phyloP scores from a whole-genome alignment of 2,329 filamentous ascomycete genomes.

The Eutypella sp. region DNA sequence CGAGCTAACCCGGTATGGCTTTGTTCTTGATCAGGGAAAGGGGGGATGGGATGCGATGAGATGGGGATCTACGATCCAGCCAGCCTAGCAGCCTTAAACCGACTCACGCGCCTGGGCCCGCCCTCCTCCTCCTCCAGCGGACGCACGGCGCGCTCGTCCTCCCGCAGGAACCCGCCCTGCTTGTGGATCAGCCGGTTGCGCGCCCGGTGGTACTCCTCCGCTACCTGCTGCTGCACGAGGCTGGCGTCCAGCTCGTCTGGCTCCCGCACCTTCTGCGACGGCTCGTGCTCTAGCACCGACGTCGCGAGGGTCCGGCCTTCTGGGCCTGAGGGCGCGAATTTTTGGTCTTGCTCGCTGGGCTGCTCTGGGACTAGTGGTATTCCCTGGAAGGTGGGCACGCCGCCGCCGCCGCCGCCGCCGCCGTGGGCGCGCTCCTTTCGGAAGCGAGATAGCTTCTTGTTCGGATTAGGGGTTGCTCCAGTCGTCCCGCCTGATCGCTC shows the following conservation, averaged over 20 bases:
- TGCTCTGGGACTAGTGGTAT: slow-evolving; percentile 31
- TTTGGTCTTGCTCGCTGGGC: slow-evolving; percentile 35
- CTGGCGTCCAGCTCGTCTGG: slow-evolving; percentile 68
- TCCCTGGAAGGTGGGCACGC: slow-evolving; percentile 6
- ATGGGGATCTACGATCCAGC: slow-evolving; percentile 43
- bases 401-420: slow-evolving; percentile 6
- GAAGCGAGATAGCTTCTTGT: slow-evolving; percentile 48
- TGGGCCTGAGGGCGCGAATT: slow-evolving; percentile 42
- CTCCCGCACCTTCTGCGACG: slow-evolving; percentile 26
- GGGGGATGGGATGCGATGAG: too few species aligned
- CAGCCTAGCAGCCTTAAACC: slow-evolving; percentile 68
- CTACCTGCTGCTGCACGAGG: slow-evolving; percentile 70
- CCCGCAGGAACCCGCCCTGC: slow-evolving; percentile 74
- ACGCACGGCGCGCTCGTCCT: slow-evolving; percentile 63
- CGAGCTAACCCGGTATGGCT: too few species aligned
- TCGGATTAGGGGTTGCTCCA: slow-evolving; percentile 7
- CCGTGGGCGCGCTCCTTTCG: slow-evolving; percentile 35
- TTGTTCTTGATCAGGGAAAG: too few species aligned
- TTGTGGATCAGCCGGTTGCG: slow-evolving; percentile 79
- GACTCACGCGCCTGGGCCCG: slow-evolving; percentile 59
- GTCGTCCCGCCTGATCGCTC: slow-evolving; percentile 32
- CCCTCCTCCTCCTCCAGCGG: slow-evolving; percentile 64
- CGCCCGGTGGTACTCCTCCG: slow-evolving; percentile 75
- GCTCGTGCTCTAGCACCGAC: slow-evolving; percentile 51
- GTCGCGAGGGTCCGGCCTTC: slow-evolving; percentile 54